Base-by-base conservation (phyloP, 2,329 filamentous ascomycete genomes). In the Beauveria medogensis region DNA sequence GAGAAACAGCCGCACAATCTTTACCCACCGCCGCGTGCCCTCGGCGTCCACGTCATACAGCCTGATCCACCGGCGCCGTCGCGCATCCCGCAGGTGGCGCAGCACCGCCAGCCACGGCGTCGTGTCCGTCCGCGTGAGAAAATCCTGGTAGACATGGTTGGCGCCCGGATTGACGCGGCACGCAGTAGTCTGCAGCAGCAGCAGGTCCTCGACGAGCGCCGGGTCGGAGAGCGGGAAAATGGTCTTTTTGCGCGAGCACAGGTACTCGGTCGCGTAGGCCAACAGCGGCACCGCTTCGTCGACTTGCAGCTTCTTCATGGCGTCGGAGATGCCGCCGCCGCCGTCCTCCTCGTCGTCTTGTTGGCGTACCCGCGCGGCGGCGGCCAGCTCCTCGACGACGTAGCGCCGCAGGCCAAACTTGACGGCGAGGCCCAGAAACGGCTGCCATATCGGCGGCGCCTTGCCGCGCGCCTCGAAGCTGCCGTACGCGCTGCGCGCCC, bases 201-300 rank as follows among this genome's bases (percentile, higher is more conserved):
- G 63, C 5, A 73, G 66, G 30, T 64, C 64, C 8, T 52, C 46
- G 20, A 74, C 64, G 3, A 74, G 65, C 0, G 46, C 46, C 3
- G 69, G 69, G 30, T 68, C 65, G 0, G 72, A 74, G 2, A 71
- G 65, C 0, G 72, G 72, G 55, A 68, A 74, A 37, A 74, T 71
- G 5, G 71, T 72, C 50, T 69, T 70, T 47, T 70, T 68, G 10
- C 72, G 67, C 0, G 71, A 72, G 60, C 70, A 73, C 20, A 72
- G 65, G 26, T 71, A 72, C 44, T 74, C 72, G 2, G 67, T 68
- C 2, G 72, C 72, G 40, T 73, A 71, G 0, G 68, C 62, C 1
- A 74, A 55, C 1, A 74, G 63, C 7, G 72, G 72, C 3, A 70
- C 71, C 1, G 67, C 62, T 3, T 63, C 65, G 16, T 40, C 30